Evolutionary conservation across 139 green algal species (phyloP).

Genomic region (Axilococcus clingmanii): DNA sequence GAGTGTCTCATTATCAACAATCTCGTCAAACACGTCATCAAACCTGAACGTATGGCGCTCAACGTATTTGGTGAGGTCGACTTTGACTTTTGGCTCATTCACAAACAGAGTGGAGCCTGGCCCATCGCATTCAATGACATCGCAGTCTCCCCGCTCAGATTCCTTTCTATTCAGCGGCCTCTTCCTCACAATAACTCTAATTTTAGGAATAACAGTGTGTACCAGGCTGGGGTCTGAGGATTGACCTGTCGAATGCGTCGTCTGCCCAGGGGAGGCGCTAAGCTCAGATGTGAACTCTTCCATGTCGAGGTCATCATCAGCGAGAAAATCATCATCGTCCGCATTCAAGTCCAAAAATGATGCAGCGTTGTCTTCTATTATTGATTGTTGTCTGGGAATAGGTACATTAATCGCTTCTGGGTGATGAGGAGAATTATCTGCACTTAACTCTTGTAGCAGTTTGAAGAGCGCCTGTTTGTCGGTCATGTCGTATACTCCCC

Average conservation of each 20-base stretch:
- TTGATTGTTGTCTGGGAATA: background rate
- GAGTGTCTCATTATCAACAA: conserved; percentile 81
- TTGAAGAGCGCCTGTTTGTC: conserved; percentile 73
- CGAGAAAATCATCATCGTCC: conserved; percentile 44
- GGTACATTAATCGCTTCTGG: background rate
- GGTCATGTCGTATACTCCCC: conserved; percentile 53
- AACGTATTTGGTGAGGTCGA: conserved; percentile 85
- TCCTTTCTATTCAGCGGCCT: conserved; percentile 83
- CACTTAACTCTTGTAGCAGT: conserved; percentile 42
- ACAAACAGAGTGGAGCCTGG: conserved; percentile 49
- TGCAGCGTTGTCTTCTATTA: conserved; percentile 7
- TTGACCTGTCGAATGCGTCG: background rate
- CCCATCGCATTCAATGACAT: conserved; percentile 78
- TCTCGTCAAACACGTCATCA: conserved; percentile 85
- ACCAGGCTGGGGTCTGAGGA: conserved; percentile 4
- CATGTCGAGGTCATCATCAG: background rate
- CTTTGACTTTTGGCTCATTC: conserved; percentile 77
- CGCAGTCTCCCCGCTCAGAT: conserved; percentile 64
- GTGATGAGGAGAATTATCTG: background rate
- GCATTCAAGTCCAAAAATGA: conserved; percentile 66
- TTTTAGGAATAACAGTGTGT: conserved; percentile 27
- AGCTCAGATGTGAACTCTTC: background rate
- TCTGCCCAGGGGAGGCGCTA: background rate
- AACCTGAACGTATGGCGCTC: conserved; percentile 87
- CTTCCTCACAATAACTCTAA: conserved; percentile 89